Conservation (phyloP, 306 rosid species). For the Benincasa hispida region DNA sequence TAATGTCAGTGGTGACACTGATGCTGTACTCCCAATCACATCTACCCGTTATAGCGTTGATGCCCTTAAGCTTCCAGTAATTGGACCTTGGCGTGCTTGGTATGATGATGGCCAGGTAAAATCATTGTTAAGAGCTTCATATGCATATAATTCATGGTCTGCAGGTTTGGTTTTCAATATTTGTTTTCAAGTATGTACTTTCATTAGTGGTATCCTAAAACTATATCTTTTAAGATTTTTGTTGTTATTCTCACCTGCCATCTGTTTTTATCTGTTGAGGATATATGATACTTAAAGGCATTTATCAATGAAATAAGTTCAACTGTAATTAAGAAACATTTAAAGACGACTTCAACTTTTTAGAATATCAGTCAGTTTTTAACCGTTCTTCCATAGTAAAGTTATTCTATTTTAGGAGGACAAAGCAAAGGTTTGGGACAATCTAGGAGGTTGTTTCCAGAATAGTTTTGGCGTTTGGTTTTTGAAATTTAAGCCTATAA, state of each 20-base stretch:
- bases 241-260: neutral
- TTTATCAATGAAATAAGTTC: neutral
- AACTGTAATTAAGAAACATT: neutral
- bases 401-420: neutral
- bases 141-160: neutral
- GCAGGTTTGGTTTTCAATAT: neutral
- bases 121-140: neutral
- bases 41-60: conserved; percentile 67
- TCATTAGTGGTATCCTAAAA: neutral
- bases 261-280: neutral
- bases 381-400: neutral
- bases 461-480: neutral
- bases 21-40: conserved; percentile 56
- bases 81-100: conserved; percentile 69
- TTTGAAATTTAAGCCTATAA: too few relatives aligned
- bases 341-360: neutral
- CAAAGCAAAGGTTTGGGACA: neutral
- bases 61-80: conserved; percentile 57
- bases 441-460: neutral
- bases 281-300: neutral
- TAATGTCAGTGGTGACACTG: conserved; percentile 74
- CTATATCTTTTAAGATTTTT: neutral
- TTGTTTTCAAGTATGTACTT: neutral
- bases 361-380: neutral
- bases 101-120: conserved; percentile 60